These are phyloP conservation scores for Ocimum tenuiflorum DNA, from an alignment of 257 asterid genomes.

Conservation along the genomic window DNA sequence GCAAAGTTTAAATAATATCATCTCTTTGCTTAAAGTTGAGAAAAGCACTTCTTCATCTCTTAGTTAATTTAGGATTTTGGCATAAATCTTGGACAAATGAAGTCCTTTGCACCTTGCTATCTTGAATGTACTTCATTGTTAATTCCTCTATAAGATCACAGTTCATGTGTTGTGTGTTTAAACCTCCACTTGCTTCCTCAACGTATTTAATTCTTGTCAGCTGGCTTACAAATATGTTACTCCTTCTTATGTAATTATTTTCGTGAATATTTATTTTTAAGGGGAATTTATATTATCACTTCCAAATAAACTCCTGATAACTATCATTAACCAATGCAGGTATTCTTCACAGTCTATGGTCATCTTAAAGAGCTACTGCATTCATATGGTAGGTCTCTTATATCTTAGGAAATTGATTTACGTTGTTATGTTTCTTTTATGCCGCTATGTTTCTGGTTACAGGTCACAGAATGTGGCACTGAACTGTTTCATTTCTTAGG, in stretches of 20 bases:
- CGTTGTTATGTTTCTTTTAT: not conserved
- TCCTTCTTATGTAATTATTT: not conserved
- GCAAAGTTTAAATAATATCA: not conserved
- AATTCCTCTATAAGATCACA: not conserved
- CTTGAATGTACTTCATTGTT: not conserved
- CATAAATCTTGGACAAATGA: not conserved
- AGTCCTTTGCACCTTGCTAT: not conserved
- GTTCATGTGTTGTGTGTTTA: not conserved
- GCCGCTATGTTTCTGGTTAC: not conserved
- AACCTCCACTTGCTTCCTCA: not conserved
- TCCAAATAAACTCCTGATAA: not conserved
- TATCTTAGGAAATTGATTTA: not conserved
- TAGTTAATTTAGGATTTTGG: not conserved
- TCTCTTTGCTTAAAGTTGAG: not conserved
- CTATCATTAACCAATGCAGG: conserved; percentile 45
- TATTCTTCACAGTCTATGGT: conserved; percentile 89
- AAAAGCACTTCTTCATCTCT: not conserved
- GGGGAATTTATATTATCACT: not conserved
- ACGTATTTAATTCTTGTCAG: not conserved
- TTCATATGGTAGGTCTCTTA: conserved; percentile 51
- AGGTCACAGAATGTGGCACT: conserved; percentile 6
- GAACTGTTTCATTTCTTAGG: not conserved
- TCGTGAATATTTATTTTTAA: not conserved
- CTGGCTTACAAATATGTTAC: not conserved
- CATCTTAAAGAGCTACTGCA: conserved; percentile 64